Conservation (phyloP, 495 filamentous ascomycete species). For the Oidiodendron maius region DNA sequence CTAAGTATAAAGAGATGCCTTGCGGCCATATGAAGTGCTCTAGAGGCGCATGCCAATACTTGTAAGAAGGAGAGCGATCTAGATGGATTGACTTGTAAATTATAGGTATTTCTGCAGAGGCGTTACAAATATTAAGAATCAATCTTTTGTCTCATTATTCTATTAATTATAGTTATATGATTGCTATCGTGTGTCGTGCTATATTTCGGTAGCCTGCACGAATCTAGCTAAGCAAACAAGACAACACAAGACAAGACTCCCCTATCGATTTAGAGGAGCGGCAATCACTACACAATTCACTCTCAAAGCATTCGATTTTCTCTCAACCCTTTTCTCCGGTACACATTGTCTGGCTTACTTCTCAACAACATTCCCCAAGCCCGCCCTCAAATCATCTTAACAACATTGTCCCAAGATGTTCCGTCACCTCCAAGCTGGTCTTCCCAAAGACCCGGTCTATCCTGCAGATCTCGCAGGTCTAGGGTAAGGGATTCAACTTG, state of each 20-base stretch:
- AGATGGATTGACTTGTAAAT: neutral
- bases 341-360: no score
- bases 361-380: neutral
- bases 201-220: no score
- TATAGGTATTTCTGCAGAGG: neutral
- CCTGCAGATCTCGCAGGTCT: conserved; percentile 56
- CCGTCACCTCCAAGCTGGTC: conserved; percentile 50
- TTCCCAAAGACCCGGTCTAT: conserved; percentile 67
- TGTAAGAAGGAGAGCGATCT: neutral
- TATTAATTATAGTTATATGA: no score
- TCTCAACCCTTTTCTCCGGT: neutral
- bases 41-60: neutral
- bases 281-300: neutral
- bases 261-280: no score
- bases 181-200: no score
- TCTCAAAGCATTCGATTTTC: neutral
- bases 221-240: no score
- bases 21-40: neutral
- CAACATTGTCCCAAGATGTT: conserved; percentile 49
- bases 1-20: no score
- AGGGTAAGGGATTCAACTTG: conserved; percentile 53
- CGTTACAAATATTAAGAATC: neutral
- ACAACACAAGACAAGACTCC: no score
- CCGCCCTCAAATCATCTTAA: neutral
- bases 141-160: no score